These are phyloP conservation scores for Ceriops tagal DNA, from an alignment of 345 rosid genomes.

Conservation along the genomic window DNA sequence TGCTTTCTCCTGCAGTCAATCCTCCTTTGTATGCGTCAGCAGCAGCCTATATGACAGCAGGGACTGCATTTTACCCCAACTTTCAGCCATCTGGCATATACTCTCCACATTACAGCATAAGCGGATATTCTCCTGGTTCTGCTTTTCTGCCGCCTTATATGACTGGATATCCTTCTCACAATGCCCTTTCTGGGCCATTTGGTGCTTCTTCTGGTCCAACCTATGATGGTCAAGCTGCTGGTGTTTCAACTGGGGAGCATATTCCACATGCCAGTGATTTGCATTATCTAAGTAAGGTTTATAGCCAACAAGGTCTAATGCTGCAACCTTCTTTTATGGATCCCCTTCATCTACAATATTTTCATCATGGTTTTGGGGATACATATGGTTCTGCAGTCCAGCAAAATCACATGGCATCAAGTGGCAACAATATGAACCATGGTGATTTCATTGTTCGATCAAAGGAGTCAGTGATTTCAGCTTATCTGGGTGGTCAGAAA, in stretches of 20 bases:
- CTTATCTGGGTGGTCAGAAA: slow-evolving; percentile 13
- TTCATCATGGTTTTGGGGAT: slow-evolving; percentile 22
- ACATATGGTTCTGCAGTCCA: slow-evolving; percentile 18
- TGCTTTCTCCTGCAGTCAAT: slow-evolving; percentile 17
- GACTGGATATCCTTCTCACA: slow-evolving; percentile 27
- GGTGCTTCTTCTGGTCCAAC: slow-evolving; percentile 21
- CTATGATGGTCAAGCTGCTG: slow-evolving; percentile 17
- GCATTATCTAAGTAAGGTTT: slow-evolving; percentile 42
- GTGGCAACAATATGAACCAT: slow-evolving; percentile 12
- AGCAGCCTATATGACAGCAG: slow-evolving; percentile 20
- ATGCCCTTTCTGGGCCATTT: slow-evolving; percentile 17
- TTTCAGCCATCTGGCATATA: slow-evolving; percentile 28
- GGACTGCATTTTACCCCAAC: slow-evolving; percentile 20
- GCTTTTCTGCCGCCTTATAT: slow-evolving; percentile 20
- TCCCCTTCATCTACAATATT: slow-evolving; percentile 24
- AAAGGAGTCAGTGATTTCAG: slow-evolving; percentile 8
- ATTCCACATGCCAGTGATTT: slow-evolving; percentile 35
- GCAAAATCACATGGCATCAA: slow-evolving; percentile 7
- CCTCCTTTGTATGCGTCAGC: slow-evolving; percentile 20
- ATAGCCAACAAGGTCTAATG: slow-evolving; percentile 49
- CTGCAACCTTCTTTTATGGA: slow-evolving; percentile 26
- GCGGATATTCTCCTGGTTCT: slow-evolving; percentile 23
- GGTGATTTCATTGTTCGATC: slow-evolving; percentile 6
- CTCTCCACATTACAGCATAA: slow-evolving; percentile 21
- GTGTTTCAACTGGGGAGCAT: slow-evolving; percentile 38